These are phyloP conservation scores for Camelina laxa DNA, from an alignment of 345 rosid genomes.

Conservation along the genomic window DNA sequence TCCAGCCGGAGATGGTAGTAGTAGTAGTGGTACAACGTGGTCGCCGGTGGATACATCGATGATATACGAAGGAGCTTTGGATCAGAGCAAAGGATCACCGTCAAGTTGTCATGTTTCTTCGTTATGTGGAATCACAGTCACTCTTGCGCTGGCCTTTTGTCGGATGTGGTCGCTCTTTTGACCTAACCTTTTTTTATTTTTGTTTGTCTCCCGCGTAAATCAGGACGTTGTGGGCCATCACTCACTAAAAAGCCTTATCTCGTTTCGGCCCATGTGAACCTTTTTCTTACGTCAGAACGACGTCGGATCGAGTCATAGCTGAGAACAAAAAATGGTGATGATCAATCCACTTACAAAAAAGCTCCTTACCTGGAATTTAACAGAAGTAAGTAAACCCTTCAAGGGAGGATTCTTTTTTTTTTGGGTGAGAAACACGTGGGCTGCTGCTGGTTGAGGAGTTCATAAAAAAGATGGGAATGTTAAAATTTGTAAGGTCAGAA, in stretches of 20 bases:
- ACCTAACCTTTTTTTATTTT: not conserved
- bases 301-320: slow-evolving; percentile 45
- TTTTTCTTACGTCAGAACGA: slow-evolving; percentile 29
- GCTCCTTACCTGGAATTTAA: not conserved
- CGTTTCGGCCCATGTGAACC: slow-evolving; percentile 40
- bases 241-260: slow-evolving; percentile 26
- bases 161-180: slow-evolving; percentile 50
- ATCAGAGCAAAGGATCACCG: slow-evolving; percentile 52
- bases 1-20: slow-evolving; percentile 1
- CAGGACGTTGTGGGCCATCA: slow-evolving; percentile 3
- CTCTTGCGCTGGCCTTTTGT: slow-evolving; percentile 51
- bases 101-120: slow-evolving; percentile 40
- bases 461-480: slow-evolving; percentile 16
- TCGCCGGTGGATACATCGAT: slow-evolving; percentile 50
- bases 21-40: not conserved
- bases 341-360: slow-evolving; percentile 16
- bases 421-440: slow-evolving; percentile 36
- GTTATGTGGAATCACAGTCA: slow-evolving; percentile 41
- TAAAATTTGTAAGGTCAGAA: slow-evolving; percentile 31
- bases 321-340: slow-evolving; percentile 43
- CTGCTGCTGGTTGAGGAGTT: slow-evolving; percentile 31
- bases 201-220: slow-evolving; percentile 21
- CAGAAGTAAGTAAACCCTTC: slow-evolving; percentile 6
- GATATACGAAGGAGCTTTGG: slow-evolving; percentile 75
- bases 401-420: slow-evolving; percentile 15